Evolutionary conservation across 108 stramenopile genomes (phyloP), one percentile per base, ranked within the genome.

Genomic region (Thalassiosira profunda): DNA sequence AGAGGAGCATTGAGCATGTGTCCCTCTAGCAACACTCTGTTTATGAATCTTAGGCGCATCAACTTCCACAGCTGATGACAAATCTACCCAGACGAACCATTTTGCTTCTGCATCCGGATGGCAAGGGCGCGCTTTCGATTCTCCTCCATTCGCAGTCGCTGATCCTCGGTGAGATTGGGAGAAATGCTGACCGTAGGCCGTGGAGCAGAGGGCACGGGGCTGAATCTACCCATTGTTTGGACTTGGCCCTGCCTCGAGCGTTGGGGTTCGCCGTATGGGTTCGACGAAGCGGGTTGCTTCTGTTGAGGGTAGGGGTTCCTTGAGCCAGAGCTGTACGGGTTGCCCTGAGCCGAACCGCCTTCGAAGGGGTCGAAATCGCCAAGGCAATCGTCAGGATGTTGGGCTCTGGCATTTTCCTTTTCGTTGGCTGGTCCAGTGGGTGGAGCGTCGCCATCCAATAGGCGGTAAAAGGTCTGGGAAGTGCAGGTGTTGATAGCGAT

Each of bases 121-220:
- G 72, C 72, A 48, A 74, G 72, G 41, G 72, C 72, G 28, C 72
- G 52, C 34, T 65, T 52, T 42, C 72, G 72, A 37, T 75, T 80
- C 48, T 75, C 73, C 40, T 80, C 79, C 42, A 80, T 80, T 26
- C 68, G 31, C 15, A 26, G 61, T 11, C 30, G n/a, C 33, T 80
- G 79, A 34, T 80, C 79, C 38, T 74, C 54, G 30, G 79, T 69
- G 25, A 79, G 64, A 55, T 28, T 56, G n/a, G 72, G 63, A 29
- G 63, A 58, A 12, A 15, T 57, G 23, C 28, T 69, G 33, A 12
- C 51, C 18, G 24, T 53, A 1, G 52, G 33, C 29, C 15, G 29
- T 29, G 52, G 52, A 24, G 4, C n/a, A n/a, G 24, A 53, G 52
- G 52, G 25, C 21, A 28, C 12, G 49, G 49, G 5, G 2, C 21